Base-by-base conservation (phyloP, 805 yeast genomes). In the Barnettozyma sucrosica region DNA sequence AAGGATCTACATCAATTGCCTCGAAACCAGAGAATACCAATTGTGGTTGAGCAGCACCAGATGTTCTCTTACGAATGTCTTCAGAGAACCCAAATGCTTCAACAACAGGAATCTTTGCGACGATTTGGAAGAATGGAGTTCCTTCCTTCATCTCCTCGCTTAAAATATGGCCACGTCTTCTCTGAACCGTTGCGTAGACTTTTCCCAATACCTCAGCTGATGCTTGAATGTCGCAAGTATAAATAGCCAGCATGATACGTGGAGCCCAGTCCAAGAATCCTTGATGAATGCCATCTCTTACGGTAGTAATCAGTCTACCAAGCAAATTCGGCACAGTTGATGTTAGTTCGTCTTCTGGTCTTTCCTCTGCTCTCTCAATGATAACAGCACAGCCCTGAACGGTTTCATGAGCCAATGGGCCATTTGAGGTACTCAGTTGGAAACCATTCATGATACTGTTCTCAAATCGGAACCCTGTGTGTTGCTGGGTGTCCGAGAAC, bases 61-160 rank as follows among this genome's bases (percentile, higher is more conserved):
- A 87, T 0, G 99, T 92, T 55, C 79, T 79, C 67, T 89, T 93
- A 48, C 98, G 74, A 39, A 93, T 87, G 55, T 95, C 98, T 59
- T 92, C 98, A 46, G 96, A 81, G 58, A 93, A 89, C 1, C 99
- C 99, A 70, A 93, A 90, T 1, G 97, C 96, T 63, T 92, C 97
- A 8, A 87, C 85, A 21, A 93, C 97, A 0, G 99, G 99, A 21
- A 93, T 72, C 46, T 80, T 70, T 0, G 98, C 96, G 18, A 76
- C 80, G 48, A 93, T 80, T 25, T 86, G 86, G 72, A 93, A 93
- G 58, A 92, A 89, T 19, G 98, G 97, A 0, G 99, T 93, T 9
- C 99, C 99, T 63, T 93, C 99, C 61, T 93, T 90, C 88, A 93
- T 81, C 63, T 93, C 99, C 66, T 93, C 99, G 4, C 89, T 79